phyloP scores from a whole-genome alignment of 495 filamentous ascomycete genomes.

The Xylaria nigripes region DNA sequence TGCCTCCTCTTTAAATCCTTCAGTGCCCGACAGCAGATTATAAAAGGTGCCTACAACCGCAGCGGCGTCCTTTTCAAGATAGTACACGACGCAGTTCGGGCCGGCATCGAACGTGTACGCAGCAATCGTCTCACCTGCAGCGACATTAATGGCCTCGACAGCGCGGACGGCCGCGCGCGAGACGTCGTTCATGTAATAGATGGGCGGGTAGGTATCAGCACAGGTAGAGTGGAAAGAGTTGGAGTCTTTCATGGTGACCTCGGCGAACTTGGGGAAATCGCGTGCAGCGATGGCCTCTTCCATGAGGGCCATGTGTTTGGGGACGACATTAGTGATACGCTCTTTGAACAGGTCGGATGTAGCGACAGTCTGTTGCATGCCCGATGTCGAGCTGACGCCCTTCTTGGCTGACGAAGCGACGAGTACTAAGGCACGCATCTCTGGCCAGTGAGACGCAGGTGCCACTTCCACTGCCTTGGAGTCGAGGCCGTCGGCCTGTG shows the following conservation, averaged over 20 bases:
- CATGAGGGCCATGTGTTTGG: slow-evolving; percentile 78
- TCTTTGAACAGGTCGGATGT: slow-evolving; percentile 75
- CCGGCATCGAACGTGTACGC: slow-evolving; percentile 98
- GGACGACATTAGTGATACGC: slow-evolving; percentile 66
- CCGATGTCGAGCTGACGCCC: slow-evolving; percentile 78
- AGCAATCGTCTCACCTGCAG: slow-evolving; percentile 62
- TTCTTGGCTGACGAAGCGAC: slow-evolving; percentile 92
- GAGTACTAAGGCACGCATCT: slow-evolving; percentile 83
- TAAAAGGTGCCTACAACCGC: slow-evolving; percentile 67
- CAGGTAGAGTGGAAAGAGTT: slow-evolving; percentile 96
- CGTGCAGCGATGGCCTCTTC: slow-evolving; percentile 64
- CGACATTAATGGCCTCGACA: slow-evolving; percentile 79
- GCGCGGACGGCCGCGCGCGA: slow-evolving; percentile 73
- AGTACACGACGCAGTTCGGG: slow-evolving; percentile 95
- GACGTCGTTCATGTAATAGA: slow-evolving; percentile 97
- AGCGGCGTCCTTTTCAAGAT: slow-evolving; percentile 64
- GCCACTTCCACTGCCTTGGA: slow-evolving; percentile 80
- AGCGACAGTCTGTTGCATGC: slow-evolving; percentile 92
- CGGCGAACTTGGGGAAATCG: slow-evolving; percentile 82
- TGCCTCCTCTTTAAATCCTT: slow-evolving; percentile 52
- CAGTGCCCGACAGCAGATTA: slow-evolving; percentile 40
- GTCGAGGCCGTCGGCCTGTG: slow-evolving; percentile 65
- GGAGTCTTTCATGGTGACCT: slow-evolving; percentile 89
- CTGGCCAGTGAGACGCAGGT: slow-evolving; percentile 80
- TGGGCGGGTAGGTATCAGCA: slow-evolving; percentile 88